These are phyloP conservation scores for Podospora pseudoanserina DNA, from an alignment of 495 filamentous ascomycete species.

Conservation along the genomic window DNA sequence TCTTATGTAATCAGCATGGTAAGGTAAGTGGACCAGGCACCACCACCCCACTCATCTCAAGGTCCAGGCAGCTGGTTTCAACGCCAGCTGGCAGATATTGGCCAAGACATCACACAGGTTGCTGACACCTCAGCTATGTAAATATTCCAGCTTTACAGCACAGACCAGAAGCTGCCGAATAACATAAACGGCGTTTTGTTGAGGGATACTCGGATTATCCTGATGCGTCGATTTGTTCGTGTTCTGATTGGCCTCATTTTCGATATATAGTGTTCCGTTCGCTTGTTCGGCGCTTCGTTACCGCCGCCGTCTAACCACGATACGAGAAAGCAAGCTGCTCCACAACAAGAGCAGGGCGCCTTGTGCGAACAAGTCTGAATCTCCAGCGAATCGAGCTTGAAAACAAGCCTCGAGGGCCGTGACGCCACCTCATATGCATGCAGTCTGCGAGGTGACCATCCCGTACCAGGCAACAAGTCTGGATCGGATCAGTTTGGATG, in stretches of 20 bases:
- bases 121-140: not conserved
- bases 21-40: no score
- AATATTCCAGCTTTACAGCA: not conserved
- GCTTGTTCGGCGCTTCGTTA: conserved; percentile 12
- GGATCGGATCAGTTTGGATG: not conserved
- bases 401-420: not conserved
- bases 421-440: not conserved
- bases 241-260: not conserved
- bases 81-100: not conserved
- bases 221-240: not conserved
- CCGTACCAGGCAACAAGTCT: not conserved
- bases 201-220: not conserved
- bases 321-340: conserved; percentile 1
- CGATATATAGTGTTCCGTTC: not conserved
- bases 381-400: not conserved
- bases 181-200: not conserved
- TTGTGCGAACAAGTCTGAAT: not conserved
- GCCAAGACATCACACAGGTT: not conserved
- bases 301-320: conserved; percentile 7
- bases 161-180: not conserved
- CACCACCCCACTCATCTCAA: not conserved
- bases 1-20: not conserved
- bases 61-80: not conserved
- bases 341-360: not conserved
- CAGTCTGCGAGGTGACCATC: not conserved